Evolutionary conservation across 2,329 filamentous ascomycete species (phyloP), one percentile per base, ranked within the genome.

Genomic region (Bisporella sp.): DNA sequence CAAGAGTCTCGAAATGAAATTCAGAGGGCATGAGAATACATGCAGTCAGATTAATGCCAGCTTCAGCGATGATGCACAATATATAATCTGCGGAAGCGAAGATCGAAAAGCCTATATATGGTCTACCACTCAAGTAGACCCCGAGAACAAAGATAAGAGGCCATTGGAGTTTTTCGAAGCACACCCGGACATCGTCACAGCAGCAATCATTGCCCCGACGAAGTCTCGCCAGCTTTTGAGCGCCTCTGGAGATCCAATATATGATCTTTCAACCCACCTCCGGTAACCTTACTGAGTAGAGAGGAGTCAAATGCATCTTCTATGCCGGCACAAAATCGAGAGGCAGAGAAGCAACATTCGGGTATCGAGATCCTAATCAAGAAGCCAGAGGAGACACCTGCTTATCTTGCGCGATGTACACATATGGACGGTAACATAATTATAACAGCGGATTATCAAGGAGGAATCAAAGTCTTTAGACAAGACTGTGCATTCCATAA

Each of bases 211-310:
- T 63, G 92, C 92, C 0, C 92, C 93, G 0, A 79, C 80, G 0
- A 82, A 81, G 60, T 90, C 89, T 8, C 81, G 88, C 51, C 84
- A 87, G 62, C 73, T 93, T 2, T 76, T 99, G 1, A 84, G 86
- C 46, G 78, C 80, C 11, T 95, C 90, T 0, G 87, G 89, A 31
- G 62, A 99, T 64, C 91, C 93, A 1, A 80, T 99, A n/a, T 99
- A 90, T 66, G 91, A 96, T 60, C 76, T 97, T 1, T 97, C 73
- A 97, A 97, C 60, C 93, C 93, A 5, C 93, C 92, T 0, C 90
- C 92, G 0, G 82, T 97, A 12, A 91, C 82, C 5, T 74, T 97
- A 13, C 75, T 91, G 54, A 90, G 85, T 57, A 78, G 84, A 30
- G 81, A 85, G 21, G 88, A 93, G 60, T 77, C 77, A 12, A 64